Base-by-base conservation (phyloP, 2,329 filamentous ascomycete species). In the Fusarium mexicanum region DNA sequence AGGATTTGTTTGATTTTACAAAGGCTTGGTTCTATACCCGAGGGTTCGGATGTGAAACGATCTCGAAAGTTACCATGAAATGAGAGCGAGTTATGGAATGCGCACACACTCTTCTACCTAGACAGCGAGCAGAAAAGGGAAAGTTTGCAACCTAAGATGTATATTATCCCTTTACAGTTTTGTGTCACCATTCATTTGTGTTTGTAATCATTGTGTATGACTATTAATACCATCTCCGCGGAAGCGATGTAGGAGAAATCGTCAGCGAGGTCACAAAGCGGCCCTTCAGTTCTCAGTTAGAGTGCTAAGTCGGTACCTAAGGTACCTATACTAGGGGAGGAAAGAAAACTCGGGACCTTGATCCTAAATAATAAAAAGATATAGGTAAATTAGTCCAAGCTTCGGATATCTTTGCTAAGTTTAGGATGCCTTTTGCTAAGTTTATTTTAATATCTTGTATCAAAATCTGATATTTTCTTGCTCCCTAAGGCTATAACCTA, bases 21-120 rank as follows among this genome's bases (percentile, higher is more conserved):
- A 66, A 55, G 58, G 59, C 57, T 67, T 65, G 69, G 59, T 54
- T 60, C 67, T 62, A 75, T 75, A 73, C 51, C 64, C 43, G 58
- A 61, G 46, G 61, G 37, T 26, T 59, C 41, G 51, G 60, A 48
- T 50, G 55, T 59, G 46, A 61, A 61, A 64, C 24, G 40, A 24
- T 62, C 26, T 61, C 53, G n/a, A 37, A 46, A 47, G 33, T 22
- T 53, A 37, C 20, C 31, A 58, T 46, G 53, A 65, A 20, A 62
- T 64, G 51, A 61, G 51, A 57, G 67, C 51, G 61, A 64, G 67
- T 67, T 62, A 26, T 40, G 24, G 33, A 48, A 61, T 46, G 50
- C 22, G 44, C 46, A 50, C 37, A 24, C 31, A 38, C 31, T 61
- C 31, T 35, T 66, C 31, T 35, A 35, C 33, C 14, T 54, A 69